Conservation (phyloP, 2,329 filamentous ascomycete genomes). For the Cryphonectria carpinicola region DNA sequence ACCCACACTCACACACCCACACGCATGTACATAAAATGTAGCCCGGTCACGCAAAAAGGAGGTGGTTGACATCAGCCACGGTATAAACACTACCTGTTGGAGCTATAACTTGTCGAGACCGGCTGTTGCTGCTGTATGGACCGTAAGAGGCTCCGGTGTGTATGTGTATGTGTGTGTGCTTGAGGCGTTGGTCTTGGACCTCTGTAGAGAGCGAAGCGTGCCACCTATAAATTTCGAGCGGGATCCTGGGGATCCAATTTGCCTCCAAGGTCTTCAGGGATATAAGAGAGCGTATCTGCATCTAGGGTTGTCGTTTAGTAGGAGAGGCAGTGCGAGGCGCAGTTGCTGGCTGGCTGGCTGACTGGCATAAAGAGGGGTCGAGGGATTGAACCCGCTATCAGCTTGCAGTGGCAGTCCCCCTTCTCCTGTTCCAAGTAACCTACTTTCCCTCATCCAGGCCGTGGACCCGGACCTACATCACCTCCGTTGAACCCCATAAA, state of each 20-base stretch:
- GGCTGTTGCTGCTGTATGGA: not conserved
- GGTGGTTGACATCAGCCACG: not conserved
- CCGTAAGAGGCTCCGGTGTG: not conserved
- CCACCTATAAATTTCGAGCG: too few species aligned
- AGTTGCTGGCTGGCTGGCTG: not conserved
- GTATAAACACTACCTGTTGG: not conserved
- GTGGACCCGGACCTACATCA: not conserved
- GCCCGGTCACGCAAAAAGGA: not conserved
- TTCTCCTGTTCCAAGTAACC: not conserved
- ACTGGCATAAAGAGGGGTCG: too few species aligned
- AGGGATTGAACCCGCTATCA: too few species aligned
- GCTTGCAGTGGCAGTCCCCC: not conserved
- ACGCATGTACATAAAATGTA: too few species aligned
- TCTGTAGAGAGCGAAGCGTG: not conserved
- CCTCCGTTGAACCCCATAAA: constrained; percentile 31
- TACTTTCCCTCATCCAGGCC: not conserved
- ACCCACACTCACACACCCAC: not conserved
- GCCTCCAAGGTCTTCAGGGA: too few species aligned
- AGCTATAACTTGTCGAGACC: not conserved
- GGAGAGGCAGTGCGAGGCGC: too few species aligned
- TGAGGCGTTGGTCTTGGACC: not conserved
- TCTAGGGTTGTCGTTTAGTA: too few species aligned
- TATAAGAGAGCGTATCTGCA: too few species aligned
- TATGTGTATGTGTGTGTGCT: not conserved
- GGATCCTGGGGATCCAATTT: too few species aligned